These are phyloP conservation scores for Corylus avellana DNA, from an alignment of 306 rosid species.

Conservation along the genomic window DNA sequence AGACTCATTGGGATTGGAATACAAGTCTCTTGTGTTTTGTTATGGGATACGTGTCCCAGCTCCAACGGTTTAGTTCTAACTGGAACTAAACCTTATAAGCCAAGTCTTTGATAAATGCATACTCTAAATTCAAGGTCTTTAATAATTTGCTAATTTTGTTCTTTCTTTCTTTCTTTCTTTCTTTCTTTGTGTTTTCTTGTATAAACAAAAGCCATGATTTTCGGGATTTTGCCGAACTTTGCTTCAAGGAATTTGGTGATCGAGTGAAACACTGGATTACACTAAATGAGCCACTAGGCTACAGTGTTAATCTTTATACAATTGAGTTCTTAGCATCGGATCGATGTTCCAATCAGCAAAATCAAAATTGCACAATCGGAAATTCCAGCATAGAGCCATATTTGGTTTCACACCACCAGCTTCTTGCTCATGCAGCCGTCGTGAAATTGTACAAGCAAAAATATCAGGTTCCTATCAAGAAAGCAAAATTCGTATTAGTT, in stretches of 20 bases:
- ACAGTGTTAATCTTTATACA: conserved; percentile 31
- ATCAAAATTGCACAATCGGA: conserved; percentile 40
- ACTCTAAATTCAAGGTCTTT: no score
- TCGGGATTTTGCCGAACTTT: conserved; percentile 54
- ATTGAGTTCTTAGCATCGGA: conserved; percentile 28
- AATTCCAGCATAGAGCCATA: conserved; percentile 63
- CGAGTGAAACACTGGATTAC: conserved; percentile 70
- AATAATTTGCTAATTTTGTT: no score
- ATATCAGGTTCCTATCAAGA: conserved; percentile 25
- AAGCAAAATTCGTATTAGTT: no score
- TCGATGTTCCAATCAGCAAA: conserved; percentile 47
- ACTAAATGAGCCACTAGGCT: conserved; percentile 49
- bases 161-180: no score
- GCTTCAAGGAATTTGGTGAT: conserved; percentile 57
- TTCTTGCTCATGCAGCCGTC: conserved; percentile 66
- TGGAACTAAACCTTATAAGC: no score
- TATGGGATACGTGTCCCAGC: no score
- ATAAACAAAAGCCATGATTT: conserved; percentile 39
- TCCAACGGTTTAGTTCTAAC: no score
- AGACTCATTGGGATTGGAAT: no score
- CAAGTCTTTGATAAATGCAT: no score
- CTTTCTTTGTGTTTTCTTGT: no score
- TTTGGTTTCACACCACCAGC: conserved; percentile 48
- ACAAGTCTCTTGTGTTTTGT: no score
- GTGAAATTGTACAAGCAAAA: conserved; percentile 44